These are phyloP conservation scores for Ophiosphaerella korrae DNA, from an alignment of 2,329 filamentous ascomycete species.

Conservation along the genomic window DNA sequence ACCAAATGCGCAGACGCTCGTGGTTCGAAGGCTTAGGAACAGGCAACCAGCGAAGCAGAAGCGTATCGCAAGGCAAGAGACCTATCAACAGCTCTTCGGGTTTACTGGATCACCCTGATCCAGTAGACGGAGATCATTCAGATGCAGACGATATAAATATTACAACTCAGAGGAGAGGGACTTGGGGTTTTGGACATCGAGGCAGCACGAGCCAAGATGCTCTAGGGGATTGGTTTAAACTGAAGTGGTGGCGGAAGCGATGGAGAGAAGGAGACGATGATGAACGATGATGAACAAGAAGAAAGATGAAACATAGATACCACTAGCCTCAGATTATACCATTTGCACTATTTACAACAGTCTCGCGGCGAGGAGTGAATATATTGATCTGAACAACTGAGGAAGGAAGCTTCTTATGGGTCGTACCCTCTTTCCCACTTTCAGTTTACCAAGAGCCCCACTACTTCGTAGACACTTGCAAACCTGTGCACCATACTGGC, in stretches of 20 bases:
- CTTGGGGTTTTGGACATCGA: conserved; percentile 31
- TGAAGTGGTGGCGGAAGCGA: conserved; percentile 47
- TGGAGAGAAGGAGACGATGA: conserved; percentile 34
- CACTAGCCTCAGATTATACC: background rate
- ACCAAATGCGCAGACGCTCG: conserved; percentile 43
- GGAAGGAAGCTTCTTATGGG: too few relatives aligned
- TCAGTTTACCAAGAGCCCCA: too few relatives aligned
- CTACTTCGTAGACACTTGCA: too few relatives aligned
- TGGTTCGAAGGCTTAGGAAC: conserved; percentile 41
- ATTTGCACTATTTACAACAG: background rate
- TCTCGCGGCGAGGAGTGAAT: too few relatives aligned
- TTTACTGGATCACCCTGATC: conserved; percentile 34
- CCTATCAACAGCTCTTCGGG: conserved; percentile 28
- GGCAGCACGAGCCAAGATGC: conserved; percentile 30
- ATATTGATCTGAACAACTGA: too few relatives aligned
- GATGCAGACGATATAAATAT: conserved; percentile 30
- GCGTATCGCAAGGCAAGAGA: conserved; percentile 36
- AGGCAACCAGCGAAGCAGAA: conserved; percentile 25
- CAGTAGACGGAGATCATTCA: conserved; percentile 37
- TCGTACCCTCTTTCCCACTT: too few relatives aligned
- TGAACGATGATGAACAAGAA: conserved; percentile 24
- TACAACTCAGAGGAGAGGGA: conserved; percentile 24
- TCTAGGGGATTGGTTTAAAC: conserved; percentile 43
- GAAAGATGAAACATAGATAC: conserved; percentile 17
- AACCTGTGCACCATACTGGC: too few relatives aligned